Conservation (phyloP, 139 green algal genomes). For the Coelastrella sp. region DNA sequence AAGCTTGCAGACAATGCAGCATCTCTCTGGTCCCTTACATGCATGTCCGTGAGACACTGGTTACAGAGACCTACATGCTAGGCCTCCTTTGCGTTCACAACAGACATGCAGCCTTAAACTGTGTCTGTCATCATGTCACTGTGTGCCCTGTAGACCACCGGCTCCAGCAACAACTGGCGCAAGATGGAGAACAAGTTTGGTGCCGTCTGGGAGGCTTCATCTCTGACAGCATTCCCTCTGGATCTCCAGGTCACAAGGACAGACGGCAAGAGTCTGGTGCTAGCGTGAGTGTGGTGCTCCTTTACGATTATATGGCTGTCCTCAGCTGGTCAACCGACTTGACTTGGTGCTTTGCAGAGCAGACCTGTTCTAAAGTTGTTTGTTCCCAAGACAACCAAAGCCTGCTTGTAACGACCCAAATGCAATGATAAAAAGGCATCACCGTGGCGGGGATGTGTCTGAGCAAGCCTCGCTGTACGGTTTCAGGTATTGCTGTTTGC, state of each 20-base stretch:
- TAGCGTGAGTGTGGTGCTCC: not conserved
- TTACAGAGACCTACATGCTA: not conserved
- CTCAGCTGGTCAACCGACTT: not conserved
- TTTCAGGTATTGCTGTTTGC: not conserved
- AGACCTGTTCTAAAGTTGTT: too few relatives aligned
- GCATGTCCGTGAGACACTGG: too few relatives aligned
- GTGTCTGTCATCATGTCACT: not conserved
- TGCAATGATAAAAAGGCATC: too few relatives aligned
- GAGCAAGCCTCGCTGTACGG: not conserved
- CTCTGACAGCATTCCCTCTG: not conserved
- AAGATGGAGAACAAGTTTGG: constrained; percentile 21
- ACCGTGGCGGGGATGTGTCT: too few relatives aligned
- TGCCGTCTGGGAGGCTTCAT: constrained; percentile 18
- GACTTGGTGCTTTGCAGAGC: not conserved
- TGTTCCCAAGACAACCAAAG: too few relatives aligned
- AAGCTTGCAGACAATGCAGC: too few relatives aligned
- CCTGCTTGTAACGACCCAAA: too few relatives aligned
- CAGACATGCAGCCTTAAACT: not conserved
- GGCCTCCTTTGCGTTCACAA: not conserved
- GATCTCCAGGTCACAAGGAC: constrained; percentile 5
- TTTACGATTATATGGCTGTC: not conserved
- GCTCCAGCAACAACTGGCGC: not conserved
- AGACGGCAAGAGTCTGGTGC: not conserved
- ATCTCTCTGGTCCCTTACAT: too few relatives aligned
- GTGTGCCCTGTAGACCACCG: not conserved